A percentile compares a stretch with the other conserved stretches of the same genome.
Conservation (phyloP, 1,139 yeast species). For the Nakaseomyces sp. region DNA sequence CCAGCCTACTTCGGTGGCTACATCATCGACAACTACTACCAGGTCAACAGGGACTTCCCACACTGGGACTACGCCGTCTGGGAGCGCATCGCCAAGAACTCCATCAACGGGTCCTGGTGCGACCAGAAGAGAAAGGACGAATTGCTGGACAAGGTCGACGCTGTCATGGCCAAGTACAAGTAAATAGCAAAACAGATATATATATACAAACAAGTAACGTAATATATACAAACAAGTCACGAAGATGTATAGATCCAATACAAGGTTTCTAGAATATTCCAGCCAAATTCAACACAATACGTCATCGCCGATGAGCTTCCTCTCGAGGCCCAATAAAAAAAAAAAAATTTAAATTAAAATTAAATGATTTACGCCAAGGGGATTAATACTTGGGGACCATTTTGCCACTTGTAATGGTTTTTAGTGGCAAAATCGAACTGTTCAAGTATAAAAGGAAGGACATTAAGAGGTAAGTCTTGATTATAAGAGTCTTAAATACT, state of each 20-base stretch:
- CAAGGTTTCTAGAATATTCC: too few relatives aligned
- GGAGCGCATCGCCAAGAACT: slow-evolving; percentile 48
- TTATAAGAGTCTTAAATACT: too few relatives aligned
- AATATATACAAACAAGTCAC: too few relatives aligned
- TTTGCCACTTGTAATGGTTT: not conserved
- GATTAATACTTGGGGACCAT: too few relatives aligned
- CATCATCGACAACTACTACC: slow-evolving; percentile 61
- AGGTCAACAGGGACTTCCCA: slow-evolving; percentile 52
- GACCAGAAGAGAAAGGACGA: slow-evolving; percentile 42
- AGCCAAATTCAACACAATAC: too few relatives aligned
- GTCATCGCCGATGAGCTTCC: not conserved
- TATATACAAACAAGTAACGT: not conserved
- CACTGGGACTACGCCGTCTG: slow-evolving; percentile 50
- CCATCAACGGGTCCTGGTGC: slow-evolving; percentile 68
- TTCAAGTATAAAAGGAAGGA: not conserved
- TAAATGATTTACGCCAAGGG: not conserved
- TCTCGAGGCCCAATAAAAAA: not conserved
- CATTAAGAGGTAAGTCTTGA: too few relatives aligned
- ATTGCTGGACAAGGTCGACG: slow-evolving; percentile 38
- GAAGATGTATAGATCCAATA: too few relatives aligned
- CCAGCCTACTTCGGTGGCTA: slow-evolving; percentile 85
- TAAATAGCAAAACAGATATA: too few relatives aligned
- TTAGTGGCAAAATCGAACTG: too few relatives aligned
- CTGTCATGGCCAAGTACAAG: slow-evolving; percentile 40
- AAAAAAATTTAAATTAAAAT: not conserved